Evolutionary conservation across 1,139 yeast species (phyloP).

Genomic region (Taiozyma sp.): DNA sequence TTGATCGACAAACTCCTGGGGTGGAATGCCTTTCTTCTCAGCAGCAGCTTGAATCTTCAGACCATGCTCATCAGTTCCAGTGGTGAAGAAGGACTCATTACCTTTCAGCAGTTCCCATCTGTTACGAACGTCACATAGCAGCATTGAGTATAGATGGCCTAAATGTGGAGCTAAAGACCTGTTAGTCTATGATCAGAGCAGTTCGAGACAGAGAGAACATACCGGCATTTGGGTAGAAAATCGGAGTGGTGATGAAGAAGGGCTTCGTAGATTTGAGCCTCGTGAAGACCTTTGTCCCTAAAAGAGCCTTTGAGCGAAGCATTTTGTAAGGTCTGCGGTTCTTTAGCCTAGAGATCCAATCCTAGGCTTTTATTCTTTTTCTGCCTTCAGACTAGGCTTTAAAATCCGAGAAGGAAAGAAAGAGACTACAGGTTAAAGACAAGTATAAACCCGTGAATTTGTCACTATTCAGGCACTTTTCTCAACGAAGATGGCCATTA

Average conservation of each 20-base stretch:
- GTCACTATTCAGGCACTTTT: conserved; percentile 5
- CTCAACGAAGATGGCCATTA: conserved; percentile 85
- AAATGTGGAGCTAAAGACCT: conserved; percentile 67
- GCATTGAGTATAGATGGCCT: conserved; percentile 89
- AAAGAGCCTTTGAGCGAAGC: conserved; percentile 7
- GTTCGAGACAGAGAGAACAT: neutral
- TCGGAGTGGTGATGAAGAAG: conserved; percentile 74
- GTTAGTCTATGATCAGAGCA: neutral
- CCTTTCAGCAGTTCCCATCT: conserved; percentile 61
- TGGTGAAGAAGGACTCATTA: conserved; percentile 52
- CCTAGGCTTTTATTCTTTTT: neutral
- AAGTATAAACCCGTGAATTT: neutral
- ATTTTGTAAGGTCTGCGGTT: neutral
- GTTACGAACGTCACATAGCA: conserved; percentile 69
- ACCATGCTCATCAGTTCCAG: conserved; percentile 99
- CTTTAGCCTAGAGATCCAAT: neutral
- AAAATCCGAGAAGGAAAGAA: neutral
- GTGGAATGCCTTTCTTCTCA: conserved; percentile 42
- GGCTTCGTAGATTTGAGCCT: conserved; percentile 7
- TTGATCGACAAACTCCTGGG: conserved; percentile 67
- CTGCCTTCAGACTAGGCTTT: neutral
- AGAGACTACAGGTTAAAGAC: neutral
- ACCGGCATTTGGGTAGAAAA: conserved; percentile 90
- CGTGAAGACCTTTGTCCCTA: neutral
- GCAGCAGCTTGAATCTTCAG: conserved; percentile 82